phyloP scores from a whole-genome alignment of 495 filamentous ascomycete genomes.

The Podospora sp. region DNA sequence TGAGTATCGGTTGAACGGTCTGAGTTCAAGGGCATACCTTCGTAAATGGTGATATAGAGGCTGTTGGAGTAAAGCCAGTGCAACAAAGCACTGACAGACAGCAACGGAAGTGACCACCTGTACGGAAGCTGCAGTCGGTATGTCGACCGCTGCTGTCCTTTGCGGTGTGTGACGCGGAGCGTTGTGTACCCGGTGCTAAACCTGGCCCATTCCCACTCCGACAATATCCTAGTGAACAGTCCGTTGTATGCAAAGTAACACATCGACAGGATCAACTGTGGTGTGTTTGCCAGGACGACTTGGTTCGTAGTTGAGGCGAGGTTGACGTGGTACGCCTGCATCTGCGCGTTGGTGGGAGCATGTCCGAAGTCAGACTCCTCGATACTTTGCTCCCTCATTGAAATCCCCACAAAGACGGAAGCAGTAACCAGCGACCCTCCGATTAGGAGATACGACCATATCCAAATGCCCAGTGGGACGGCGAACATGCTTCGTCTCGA shows the following conservation, averaged over 20 bases:
- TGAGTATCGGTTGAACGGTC: not conserved
- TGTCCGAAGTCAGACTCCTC: not conserved
- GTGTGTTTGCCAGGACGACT: conserved; percentile 43
- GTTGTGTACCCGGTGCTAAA: conserved; percentile 7
- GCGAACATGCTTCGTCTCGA: not conserved
- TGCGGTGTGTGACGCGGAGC: not conserved
- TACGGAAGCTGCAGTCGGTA: conserved; percentile 2
- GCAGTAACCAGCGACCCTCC: not conserved
- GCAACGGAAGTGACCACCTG: not conserved
- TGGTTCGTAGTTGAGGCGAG: not conserved
- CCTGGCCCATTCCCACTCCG: conserved; percentile 33
- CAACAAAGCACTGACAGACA: not conserved
- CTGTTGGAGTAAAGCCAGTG: conserved; percentile 2
- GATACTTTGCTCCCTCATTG: not conserved
- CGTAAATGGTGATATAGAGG: not conserved
- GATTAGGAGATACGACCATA: not conserved
- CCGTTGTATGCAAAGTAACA: conserved; percentile 47
- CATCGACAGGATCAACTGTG: conserved; percentile 47
- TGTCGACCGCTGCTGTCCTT: not conserved
- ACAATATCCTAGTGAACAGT: conserved; percentile 40
- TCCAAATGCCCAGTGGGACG: not conserved
- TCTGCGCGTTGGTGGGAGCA: not conserved
- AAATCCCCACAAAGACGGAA: not conserved
- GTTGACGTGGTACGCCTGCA: not conserved
- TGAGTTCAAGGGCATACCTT: not conserved